Evolutionary conservation across 2,329 filamentous ascomycete genomes (phyloP).

Genomic region (Monilinia aucupariae): DNA sequence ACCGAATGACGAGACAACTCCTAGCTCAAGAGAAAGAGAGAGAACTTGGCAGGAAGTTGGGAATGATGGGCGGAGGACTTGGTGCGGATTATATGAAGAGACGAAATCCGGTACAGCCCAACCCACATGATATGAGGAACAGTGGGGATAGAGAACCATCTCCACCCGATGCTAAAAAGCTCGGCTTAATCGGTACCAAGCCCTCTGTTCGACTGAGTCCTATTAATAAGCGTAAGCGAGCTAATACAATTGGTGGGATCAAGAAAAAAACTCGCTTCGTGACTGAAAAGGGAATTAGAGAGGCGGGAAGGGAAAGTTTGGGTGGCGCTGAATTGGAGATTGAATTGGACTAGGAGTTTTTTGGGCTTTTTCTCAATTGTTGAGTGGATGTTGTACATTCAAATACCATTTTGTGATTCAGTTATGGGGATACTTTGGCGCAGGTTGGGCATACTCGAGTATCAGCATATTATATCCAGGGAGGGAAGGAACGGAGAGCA

Average conservation of each 20-base stretch:
- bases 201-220: conserved; percentile 51
- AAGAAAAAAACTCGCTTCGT: conserved; percentile 76
- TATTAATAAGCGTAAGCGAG: conserved; percentile 53
- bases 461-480: conserved; percentile 12
- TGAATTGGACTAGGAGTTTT: conserved; percentile 11
- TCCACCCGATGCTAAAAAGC: conserved; percentile 41
- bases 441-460: not conserved
- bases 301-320: conserved; percentile 70
- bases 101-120: conserved; percentile 19
- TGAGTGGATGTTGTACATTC: not conserved
- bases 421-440: conserved; percentile 1
- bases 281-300: conserved; percentile 69
- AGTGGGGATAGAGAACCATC: conserved; percentile 22
- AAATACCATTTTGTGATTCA: not conserved
- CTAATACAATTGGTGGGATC: conserved; percentile 36
- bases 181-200: conserved; percentile 41
- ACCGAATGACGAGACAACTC: conserved; percentile 59
- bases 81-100: conserved; percentile 64
- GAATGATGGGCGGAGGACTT: conserved; percentile 56
- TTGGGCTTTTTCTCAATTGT: not conserved
- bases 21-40: conserved; percentile 65
- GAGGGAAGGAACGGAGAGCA: conserved; percentile 2
- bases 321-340: conserved; percentile 40
- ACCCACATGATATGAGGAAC: conserved; percentile 14
- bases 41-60: conserved; percentile 64